Evolutionary conservation across 1,284 basidiomycete genomes (phyloP).

Genomic region (Megacollybia platyphylla): DNA sequence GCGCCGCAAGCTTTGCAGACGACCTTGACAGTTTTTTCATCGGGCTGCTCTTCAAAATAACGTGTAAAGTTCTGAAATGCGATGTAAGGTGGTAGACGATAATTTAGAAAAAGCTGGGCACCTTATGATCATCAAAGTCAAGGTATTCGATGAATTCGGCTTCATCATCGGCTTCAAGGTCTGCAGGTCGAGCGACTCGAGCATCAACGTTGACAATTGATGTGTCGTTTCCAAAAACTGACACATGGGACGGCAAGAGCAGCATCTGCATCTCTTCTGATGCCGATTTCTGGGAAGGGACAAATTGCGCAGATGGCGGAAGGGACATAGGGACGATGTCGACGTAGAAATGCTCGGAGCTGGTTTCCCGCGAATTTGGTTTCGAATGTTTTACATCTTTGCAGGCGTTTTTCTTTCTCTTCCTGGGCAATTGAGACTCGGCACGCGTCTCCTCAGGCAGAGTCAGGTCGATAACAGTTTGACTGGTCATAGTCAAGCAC

Average conservation of each 20-base stretch:
- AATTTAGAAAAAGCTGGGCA: conserved; percentile 13
- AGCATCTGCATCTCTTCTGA: conserved; percentile 31
- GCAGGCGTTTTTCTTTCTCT: too few species aligned
- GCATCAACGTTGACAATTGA: conserved; percentile 31
- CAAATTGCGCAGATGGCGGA: conserved; percentile 9
- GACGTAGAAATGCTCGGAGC: conserved; percentile 17
- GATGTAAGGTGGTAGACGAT: conserved; percentile 1
- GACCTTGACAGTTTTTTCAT: conserved; percentile 24
- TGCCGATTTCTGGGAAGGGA: conserved; percentile 6
- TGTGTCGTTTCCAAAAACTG: conserved; percentile 31
- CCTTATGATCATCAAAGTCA: conserved; percentile 55
- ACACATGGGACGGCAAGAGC: conserved; percentile 37
- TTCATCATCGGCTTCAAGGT: conserved; percentile 18
- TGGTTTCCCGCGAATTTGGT: too few species aligned
- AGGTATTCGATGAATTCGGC: conserved; percentile 60
- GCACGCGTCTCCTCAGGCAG: too few species aligned
- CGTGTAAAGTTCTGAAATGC: conserved; percentile 30
- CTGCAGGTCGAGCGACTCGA: background rate
- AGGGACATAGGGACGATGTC: conserved; percentile 28
- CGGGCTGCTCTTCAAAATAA: conserved; percentile 46
- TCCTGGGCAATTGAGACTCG: too few species aligned
- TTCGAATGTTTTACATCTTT: too few species aligned
- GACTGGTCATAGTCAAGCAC: too few species aligned
- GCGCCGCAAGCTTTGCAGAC: conserved; percentile 66
- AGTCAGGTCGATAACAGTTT: too few species aligned